phyloP scores from a whole-genome alignment of 1,139 yeast genomes.

The Pichia sp. region DNA sequence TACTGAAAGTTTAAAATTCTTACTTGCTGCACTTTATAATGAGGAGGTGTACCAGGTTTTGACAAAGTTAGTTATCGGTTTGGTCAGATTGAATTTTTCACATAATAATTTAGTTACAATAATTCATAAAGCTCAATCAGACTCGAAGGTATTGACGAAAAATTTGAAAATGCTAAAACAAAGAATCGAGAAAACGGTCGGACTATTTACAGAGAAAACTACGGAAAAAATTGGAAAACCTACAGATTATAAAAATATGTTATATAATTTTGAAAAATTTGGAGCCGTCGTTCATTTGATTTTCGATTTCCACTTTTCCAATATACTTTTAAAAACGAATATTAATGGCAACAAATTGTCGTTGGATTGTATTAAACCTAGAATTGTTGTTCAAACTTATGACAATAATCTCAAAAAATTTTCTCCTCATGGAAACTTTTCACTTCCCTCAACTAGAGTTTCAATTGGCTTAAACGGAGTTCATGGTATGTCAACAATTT shows the following conservation, averaged over 20 bases:
- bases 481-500: conserved; percentile 26
- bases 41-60: conserved; percentile 6
- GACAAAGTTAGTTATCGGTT: conserved; percentile 14
- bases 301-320: conserved; percentile 5
- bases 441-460: conserved; percentile 39
- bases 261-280: not conserved
- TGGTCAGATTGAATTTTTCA: conserved; percentile 19
- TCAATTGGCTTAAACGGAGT: conserved; percentile 21
- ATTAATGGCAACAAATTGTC: conserved; percentile 13
- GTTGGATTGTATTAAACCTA: conserved; percentile 14
- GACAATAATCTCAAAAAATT: conserved; percentile 16
- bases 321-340: not conserved
- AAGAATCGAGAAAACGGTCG: conserved; percentile 1
- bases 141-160: conserved; percentile 1
- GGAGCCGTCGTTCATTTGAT: conserved; percentile 2
- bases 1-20: conserved; percentile 11
- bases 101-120: conserved; percentile 18
- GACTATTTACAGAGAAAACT: not conserved
- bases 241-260: too few species aligned
- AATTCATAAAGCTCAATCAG: conserved; percentile 15
- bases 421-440: conserved; percentile 36
- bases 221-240: not conserved
- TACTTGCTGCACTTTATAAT: conserved; percentile 1
- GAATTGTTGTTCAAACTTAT: conserved; percentile 16
- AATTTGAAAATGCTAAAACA: conserved; percentile 4